A percentile compares a stretch with the other conserved stretches of the same genome.
Conservation (phyloP, 305 asterid species). For the Salvia sclarea region DNA sequence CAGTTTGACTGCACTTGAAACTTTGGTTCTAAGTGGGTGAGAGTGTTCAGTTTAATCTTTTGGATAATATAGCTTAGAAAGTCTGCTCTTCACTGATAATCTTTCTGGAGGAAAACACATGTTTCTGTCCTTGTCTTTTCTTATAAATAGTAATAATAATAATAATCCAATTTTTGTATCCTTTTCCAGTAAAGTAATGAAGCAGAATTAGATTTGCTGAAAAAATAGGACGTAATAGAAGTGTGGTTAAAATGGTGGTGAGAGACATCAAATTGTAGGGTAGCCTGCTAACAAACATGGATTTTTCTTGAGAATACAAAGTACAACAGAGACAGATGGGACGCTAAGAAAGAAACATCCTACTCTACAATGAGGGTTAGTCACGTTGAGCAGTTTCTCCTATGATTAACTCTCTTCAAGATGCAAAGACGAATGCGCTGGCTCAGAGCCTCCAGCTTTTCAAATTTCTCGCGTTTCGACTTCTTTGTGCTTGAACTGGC, state of each 20-base stretch:
- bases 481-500: slow-evolving; percentile 50
- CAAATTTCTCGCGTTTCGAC: slow-evolving; percentile 79
- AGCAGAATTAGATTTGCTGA: not conserved
- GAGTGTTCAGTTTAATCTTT: slow-evolving; percentile 22
- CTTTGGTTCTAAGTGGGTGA: slow-evolving; percentile 12
- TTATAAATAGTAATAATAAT: too few species aligned
- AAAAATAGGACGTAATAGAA: not conserved
- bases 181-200: not conserved
- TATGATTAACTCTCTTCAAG: slow-evolving; percentile 77
- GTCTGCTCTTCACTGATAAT: not conserved
- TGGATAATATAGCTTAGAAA: not conserved
- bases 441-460: slow-evolving; percentile 88
- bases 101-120: too few species aligned
- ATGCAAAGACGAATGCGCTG: slow-evolving; percentile 87
- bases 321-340: slow-evolving; percentile 3
- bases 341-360: slow-evolving; percentile 34
- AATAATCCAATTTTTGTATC: not conserved
- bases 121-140: too few species aligned
- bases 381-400: slow-evolving; percentile 81
- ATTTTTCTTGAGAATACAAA: slow-evolving; percentile 29
- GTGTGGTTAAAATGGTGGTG: not conserved
- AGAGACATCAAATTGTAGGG: too few species aligned
- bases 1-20: slow-evolving; percentile 2
- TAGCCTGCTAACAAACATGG: slow-evolving; percentile 32
- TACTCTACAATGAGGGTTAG: slow-evolving; percentile 41